Evolutionary conservation across 1,139 yeast species (phyloP), one percentile per base, ranked within the genome.

Genomic region (Hyphopichia burtonii): DNA sequence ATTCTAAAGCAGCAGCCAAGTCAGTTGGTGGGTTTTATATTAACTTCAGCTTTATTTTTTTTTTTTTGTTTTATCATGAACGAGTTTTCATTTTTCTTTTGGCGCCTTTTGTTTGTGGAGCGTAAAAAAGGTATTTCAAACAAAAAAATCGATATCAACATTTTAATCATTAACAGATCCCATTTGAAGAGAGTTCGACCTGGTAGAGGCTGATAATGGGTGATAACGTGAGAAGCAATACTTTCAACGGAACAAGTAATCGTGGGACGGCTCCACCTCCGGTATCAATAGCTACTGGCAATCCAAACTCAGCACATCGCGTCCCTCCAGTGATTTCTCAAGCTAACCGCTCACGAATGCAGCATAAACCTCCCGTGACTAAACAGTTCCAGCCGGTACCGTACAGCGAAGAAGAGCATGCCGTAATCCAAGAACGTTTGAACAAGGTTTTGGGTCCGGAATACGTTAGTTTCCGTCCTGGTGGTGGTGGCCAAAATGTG

Each of bases 401-500:
- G n/a, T 74, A 72, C 49, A 55, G 66, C 0, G 53, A 50, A 39
- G 74, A 69, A 36, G 83, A 78, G 44, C 56, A 62, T 14, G 52
- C 53, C 6, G 53, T 67, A 3, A 74, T 79, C 37, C 74, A 69
- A 48, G 51, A 50, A 19, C 67, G 71, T 16, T 63, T 86, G 34
- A 81, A 80, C 48, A 80, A 77, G 51, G 81, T 82, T 23, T 68
- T 90, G 28, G 99, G 99, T 0, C 97, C 98, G 0, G 98, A 91
- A 61, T 91, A 81, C 55, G 83, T 93, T 27, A 82, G 96, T 33
- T 79, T 80, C 39, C 74, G 98, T 34, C 83, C 91, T 2, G 94
- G 91, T 1, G 89, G 84, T 22, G 89, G 89, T 2, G 83, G 85
- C 7, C 72, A 72, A 35, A 70, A 76, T 40, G 88, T 86, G 4